Base-by-base conservation (phyloP, 2,329 filamentous ascomycete species). In the Pseudogymnoascus sp. region DNA sequence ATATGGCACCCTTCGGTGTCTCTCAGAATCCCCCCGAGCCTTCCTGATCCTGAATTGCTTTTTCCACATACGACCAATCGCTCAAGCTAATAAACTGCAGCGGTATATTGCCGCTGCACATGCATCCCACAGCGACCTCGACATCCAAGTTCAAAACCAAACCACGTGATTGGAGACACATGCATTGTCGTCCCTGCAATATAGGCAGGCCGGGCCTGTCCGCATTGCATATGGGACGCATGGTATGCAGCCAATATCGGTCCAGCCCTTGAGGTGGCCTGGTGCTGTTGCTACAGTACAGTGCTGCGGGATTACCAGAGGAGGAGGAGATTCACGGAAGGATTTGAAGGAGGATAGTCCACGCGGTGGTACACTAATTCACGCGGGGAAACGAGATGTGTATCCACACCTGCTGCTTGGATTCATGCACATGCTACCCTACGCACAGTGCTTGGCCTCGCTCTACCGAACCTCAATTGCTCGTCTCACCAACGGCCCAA, bases 131-230 rank as follows among this genome's bases (percentile, higher is more conserved):
- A 55, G 5, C 49, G 14, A 19, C 25, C n/a, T 55, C 16, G 28
- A 55, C 33, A 33, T 33, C 28, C 28, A 55, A 55, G 16, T 55
- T 25, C 3, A 14, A 52, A 55, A 55, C 28, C 49, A 55, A 33
- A 55, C 49, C 49, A 55, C 49, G 49, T 55, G 49, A 55, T 55
- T 55, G 49, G 49, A 55, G 49, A 55, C 28, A 33, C 49, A 55
- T 55, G 49, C 49, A 33, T 55, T 5, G n/a, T 55, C 19, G n/a
- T 33, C 49, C 49, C 25, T 55, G 28, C 28, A 52, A 52, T 19
- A 55, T 33, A 55, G 12, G 49, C 49, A 55, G 28, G 22, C 25
- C n/a, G 28, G 49, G n/a, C 49, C 49, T 55, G 49, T 33, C 28
- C 49, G 49, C 49, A 55, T 55, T 55, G 45, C 49, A 55, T 55